These are phyloP conservation scores for Cerioporus squamosus DNA, from an alignment of 1,284 basidiomycete genomes.

Conservation along the genomic window DNA sequence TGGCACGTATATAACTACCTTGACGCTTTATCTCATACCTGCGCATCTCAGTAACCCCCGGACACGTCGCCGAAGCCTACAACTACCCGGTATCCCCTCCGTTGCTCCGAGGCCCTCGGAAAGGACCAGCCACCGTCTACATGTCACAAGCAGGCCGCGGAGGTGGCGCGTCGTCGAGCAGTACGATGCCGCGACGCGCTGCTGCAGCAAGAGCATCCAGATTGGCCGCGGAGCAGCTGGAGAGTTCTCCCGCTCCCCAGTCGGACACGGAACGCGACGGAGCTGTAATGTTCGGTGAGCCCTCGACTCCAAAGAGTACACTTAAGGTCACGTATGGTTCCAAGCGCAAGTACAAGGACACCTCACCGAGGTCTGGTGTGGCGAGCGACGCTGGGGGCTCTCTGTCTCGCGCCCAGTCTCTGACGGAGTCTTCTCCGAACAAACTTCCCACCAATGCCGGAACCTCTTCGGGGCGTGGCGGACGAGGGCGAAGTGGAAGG, in stretches of 20 bases:
- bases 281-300: slow-evolving; percentile 27
- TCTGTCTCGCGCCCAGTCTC: neutral
- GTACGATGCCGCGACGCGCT: slow-evolving; percentile 23
- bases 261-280: slow-evolving; percentile 23
- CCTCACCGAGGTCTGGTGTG: slow-evolving; percentile 3
- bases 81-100: neutral
- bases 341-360: slow-evolving; percentile 21
- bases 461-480: neutral
- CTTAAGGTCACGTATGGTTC: slow-evolving; percentile 26
- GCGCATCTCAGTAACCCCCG: neutral
- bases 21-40: neutral
- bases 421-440: slow-evolving; percentile 9
- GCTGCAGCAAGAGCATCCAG: slow-evolving; percentile 32
- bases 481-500: neutral
- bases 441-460: neutral
- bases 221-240: slow-evolving; percentile 31
- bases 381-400: neutral
- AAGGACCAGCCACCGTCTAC: neutral
- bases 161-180: neutral
- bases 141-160: slow-evolving; percentile 3
- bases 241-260: slow-evolving; percentile 26
- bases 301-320: slow-evolving; percentile 17
- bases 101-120: slow-evolving; percentile 8
- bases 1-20: slow-evolving; percentile 1
- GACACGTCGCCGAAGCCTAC: neutral